Base-by-base conservation (phyloP, 768 basidiomycete genomes). In the Tylopilus rubrobrunneus region DNA sequence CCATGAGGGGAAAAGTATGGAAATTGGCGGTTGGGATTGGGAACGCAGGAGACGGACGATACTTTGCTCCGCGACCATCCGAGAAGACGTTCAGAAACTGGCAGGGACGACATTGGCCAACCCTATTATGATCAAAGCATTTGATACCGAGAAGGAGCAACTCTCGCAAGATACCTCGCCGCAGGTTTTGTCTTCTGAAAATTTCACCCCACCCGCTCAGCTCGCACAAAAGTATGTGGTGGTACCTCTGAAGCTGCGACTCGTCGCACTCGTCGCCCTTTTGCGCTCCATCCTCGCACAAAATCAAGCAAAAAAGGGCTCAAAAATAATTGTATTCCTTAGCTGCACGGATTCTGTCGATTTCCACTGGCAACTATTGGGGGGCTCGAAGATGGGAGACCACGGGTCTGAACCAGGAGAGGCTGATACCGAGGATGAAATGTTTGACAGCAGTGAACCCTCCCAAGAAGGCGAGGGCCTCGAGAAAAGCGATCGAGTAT, bases 311-410 rank as follows among this genome's bases (percentile, higher is more conserved):
- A 76, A 68, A 29, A 74, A 75, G 40, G 80, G 81, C 11, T 77
- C 78, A 40, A 92, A 90, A 70, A 82, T 97, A 51, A 92, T 99
- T 45, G 92, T 99, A 6, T 99, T 99, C 72, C 74, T 99, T 56
- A 96, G 90, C 61, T 98, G 93, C 63, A 98, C 94, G 6, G 96
- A 98, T 70, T 95, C 97, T 3, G 97, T 99, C 17, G 96, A 99
- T 68, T 98, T 92, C 64, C 93, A 96, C 66, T 98, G 92, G 92
- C 82, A 79, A 47, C 74, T 98, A 21, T 71, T 98, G 1, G 87
- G 86, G 0, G 81, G 84, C 5, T 75, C 90, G 19, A 63, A 71
- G 6, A 94, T 96, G 89, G 82, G 77, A 8, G 72, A 60, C 2
- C 64, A 62, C 9, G 69, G 60, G 7, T 57, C 58, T 1, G 67